A percentile compares a stretch with the other conserved stretches of the same genome.
Evolutionary conservation across 257 asterid species (phyloP).

Genomic region (Solanum sitiens): DNA sequence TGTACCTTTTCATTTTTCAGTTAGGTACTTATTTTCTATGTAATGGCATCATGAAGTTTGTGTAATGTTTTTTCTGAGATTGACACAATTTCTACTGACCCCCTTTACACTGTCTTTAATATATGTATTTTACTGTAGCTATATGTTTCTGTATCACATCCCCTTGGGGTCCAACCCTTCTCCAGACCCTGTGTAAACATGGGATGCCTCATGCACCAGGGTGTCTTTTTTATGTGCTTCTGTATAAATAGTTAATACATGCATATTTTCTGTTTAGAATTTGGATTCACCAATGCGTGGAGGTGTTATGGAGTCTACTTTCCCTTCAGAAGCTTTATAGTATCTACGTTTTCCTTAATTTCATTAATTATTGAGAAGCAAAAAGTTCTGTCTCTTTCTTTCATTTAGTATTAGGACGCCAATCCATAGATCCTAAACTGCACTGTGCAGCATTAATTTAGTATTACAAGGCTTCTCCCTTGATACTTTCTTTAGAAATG

Average conservation of each 20-base stretch:
- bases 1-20: neutral
- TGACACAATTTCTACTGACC: neutral
- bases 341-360: neutral
- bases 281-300: neutral
- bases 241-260: neutral
- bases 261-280: neutral
- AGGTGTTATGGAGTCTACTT: neutral
- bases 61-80: neutral
- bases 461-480: neutral
- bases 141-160: neutral
- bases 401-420: neutral
- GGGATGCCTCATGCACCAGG: neutral
- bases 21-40: neutral
- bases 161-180: neutral
- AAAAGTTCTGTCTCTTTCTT: neutral
- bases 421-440: neutral
- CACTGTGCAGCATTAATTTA: neutral
- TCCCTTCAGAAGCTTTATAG: neutral
- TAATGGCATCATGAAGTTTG: neutral
- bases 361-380: neutral
- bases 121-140: neutral
- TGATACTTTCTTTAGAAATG: neutral
- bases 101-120: neutral
- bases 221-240: neutral
- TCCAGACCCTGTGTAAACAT: neutral